Conservation (phyloP, 2,329 filamentous ascomycete genomes). For the Stagonosporopsis cucurbitacearum region DNA sequence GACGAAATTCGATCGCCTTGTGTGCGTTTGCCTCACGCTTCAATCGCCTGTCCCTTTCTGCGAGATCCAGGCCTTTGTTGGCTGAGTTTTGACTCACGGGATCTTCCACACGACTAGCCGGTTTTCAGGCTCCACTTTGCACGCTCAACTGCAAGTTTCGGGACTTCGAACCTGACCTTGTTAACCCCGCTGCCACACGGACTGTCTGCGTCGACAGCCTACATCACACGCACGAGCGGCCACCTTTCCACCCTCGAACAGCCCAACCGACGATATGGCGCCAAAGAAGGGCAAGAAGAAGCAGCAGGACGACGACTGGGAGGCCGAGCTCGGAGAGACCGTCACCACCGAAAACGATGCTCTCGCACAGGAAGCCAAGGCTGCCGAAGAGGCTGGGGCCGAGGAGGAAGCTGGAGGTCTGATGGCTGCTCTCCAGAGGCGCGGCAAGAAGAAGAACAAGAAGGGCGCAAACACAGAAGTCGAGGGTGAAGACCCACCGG, state of each 20-base stretch:
- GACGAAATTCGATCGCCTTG: slow-evolving; percentile 34
- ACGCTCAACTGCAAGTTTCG: slow-evolving; percentile 8
- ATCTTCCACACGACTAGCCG: slow-evolving; percentile 17
- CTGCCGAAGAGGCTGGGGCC: slow-evolving; percentile 44
- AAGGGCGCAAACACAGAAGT: slow-evolving; percentile 71
- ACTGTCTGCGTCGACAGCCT: slow-evolving; percentile 7
- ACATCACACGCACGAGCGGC: slow-evolving; percentile 10
- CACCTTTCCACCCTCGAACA: neutral
- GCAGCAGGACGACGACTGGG: slow-evolving; percentile 92
- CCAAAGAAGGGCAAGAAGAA: slow-evolving; percentile 94
- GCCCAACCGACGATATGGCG: slow-evolving; percentile 67
- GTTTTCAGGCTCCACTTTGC: slow-evolving; percentile 17
- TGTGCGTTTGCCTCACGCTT: slow-evolving; percentile 37
- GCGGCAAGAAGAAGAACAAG: slow-evolving; percentile 82
- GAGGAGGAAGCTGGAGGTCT: slow-evolving; percentile 59
- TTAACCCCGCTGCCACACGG: slow-evolving; percentile 24
- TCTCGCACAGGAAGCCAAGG: slow-evolving; percentile 46
- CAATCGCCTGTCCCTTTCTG: slow-evolving; percentile 24
- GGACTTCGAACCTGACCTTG: slow-evolving; percentile 12
- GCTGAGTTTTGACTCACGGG: slow-evolving; percentile 33
- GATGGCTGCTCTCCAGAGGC: slow-evolving; percentile 60
- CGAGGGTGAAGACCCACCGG: slow-evolving; percentile 67
- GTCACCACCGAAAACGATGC: slow-evolving; percentile 66
- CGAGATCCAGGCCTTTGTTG: slow-evolving; percentile 36
- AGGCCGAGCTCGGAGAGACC: slow-evolving; percentile 85